A percentile compares a stretch with the other conserved stretches of the same genome.
Conservation (phyloP, 768 basidiomycete species). For the Mycena crocata region DNA sequence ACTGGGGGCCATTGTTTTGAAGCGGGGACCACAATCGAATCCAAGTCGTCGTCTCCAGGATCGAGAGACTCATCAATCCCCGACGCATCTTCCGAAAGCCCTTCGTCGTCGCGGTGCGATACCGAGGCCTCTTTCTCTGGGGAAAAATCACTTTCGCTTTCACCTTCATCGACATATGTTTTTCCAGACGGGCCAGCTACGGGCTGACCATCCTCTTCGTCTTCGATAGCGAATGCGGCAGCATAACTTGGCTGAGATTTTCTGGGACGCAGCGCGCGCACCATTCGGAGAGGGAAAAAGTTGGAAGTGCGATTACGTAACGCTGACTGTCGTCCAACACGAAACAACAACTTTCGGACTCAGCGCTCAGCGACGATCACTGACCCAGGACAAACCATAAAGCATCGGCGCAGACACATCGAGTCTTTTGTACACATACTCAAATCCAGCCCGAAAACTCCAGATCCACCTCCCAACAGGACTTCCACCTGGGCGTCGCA, state of each 20-base stretch:
- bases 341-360: constrained; percentile 9
- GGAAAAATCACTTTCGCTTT: constrained; percentile 69
- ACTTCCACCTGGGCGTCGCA: neutral
- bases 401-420: no score
- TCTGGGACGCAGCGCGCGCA: constrained; percentile 66
- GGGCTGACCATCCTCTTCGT: constrained; percentile 43
- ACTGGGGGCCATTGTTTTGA: constrained; percentile 28
- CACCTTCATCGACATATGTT: constrained; percentile 42
- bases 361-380: no score
- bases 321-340: neutral
- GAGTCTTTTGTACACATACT: no score
- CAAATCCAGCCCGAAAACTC: neutral
- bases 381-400: no score
- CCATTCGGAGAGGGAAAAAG: constrained; percentile 49
- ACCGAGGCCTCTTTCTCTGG: constrained; percentile 51
- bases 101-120: constrained; percentile 45
- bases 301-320: constrained; percentile 3
- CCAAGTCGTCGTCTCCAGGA: constrained; percentile 34
- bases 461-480: neutral
- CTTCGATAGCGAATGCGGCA: constrained; percentile 45
- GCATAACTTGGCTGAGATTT: constrained; percentile 65
- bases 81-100: constrained; percentile 40
- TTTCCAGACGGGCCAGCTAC: constrained; percentile 53
- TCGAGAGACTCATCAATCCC: constrained; percentile 36
- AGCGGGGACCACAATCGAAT: constrained; percentile 22